Conservation (phyloP, 306 rosid species). For the Hippophae tibetana region DNA sequence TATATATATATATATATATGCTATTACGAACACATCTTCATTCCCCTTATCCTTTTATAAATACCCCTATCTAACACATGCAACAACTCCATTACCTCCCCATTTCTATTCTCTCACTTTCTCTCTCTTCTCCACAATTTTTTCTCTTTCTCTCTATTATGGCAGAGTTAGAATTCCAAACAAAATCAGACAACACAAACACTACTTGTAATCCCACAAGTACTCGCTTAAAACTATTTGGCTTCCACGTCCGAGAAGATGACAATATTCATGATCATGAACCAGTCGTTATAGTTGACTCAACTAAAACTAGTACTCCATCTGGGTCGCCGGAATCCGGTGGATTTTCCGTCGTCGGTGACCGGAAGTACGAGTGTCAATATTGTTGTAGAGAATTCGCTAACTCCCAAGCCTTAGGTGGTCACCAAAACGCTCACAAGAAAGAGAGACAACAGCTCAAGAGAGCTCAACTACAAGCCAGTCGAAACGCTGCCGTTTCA, state of each 20-base stretch:
- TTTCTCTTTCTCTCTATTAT: slow-evolving; percentile 14
- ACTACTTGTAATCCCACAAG: slow-evolving; percentile 14
- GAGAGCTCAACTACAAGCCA: slow-evolving; percentile 81
- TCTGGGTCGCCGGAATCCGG: slow-evolving; percentile 66
- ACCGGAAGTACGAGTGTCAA: slow-evolving; percentile 90
- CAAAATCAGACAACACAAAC: slow-evolving; percentile 18
- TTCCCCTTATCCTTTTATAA: slow-evolving; percentile 20
- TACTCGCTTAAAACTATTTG: slow-evolving; percentile 70
- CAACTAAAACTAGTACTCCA: slow-evolving; percentile 45
- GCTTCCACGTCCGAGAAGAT: slow-evolving; percentile 68
- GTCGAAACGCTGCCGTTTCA: slow-evolving; percentile 74
- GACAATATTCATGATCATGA: slow-evolving; percentile 21
- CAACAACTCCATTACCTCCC: slow-evolving; percentile 30
- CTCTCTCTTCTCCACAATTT: slow-evolving; percentile 2
- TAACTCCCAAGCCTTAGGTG: slow-evolving; percentile 95
- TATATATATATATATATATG: too few species aligned
- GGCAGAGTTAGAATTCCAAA: slow-evolving; percentile 37
- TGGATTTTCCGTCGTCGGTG: slow-evolving; percentile 45
- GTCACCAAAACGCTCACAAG: slow-evolving; percentile 98
- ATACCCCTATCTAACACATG: slow-evolving; percentile 49
- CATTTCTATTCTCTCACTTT: neutral
- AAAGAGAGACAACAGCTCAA: slow-evolving; percentile 79
- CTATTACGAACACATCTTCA: too few species aligned
- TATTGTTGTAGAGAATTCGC: slow-evolving; percentile 91
- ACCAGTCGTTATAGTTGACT: slow-evolving; percentile 16